Conservation (phyloP, 805 yeast genomes). For the Ogataea nitratoaversa region DNA sequence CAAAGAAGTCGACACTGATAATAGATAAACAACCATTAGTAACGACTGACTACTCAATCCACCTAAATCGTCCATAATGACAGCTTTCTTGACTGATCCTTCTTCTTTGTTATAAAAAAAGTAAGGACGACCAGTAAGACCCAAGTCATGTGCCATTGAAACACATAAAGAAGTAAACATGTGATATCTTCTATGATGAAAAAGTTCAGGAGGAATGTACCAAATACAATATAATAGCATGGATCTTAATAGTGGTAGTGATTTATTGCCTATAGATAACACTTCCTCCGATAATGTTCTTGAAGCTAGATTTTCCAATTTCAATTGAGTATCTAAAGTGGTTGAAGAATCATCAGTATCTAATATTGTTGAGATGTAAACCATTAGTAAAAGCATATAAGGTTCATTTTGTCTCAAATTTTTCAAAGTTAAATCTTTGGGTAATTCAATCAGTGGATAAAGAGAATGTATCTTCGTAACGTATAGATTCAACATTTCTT, state of each 20-base stretch:
- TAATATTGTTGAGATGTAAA: conserved; percentile 55
- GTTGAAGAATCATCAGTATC: conserved; percentile 24
- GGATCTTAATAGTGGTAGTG: conserved; percentile 61
- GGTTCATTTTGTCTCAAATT: conserved; percentile 52
- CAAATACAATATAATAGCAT: conserved; percentile 62
- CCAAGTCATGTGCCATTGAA: conserved; percentile 70
- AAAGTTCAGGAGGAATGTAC: conserved; percentile 82
- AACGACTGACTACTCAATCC: conserved; percentile 46
- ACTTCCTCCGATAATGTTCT: conserved; percentile 53
- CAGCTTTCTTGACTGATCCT: conserved; percentile 38
- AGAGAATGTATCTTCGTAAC: conserved; percentile 39
- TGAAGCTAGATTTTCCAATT: conserved; percentile 50
- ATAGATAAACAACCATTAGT: conserved; percentile 55
- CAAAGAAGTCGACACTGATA: conserved; percentile 59
- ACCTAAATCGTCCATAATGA: conserved; percentile 34
- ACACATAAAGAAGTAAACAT: conserved; percentile 62
- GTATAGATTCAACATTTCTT: conserved; percentile 47
- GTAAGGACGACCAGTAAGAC: conserved; percentile 54
- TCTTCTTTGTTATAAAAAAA: conserved; percentile 38
- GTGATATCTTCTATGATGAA: conserved; percentile 74
- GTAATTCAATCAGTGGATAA: conserved; percentile 58
- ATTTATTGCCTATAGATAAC: conserved; percentile 65
- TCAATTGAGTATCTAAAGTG: conserved; percentile 39
- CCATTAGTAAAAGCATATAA: conserved; percentile 56
- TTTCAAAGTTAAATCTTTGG: conserved; percentile 39